Evolutionary conservation across 768 basidiomycete genomes (phyloP).

Genomic region (Asterophora parasitica): DNA sequence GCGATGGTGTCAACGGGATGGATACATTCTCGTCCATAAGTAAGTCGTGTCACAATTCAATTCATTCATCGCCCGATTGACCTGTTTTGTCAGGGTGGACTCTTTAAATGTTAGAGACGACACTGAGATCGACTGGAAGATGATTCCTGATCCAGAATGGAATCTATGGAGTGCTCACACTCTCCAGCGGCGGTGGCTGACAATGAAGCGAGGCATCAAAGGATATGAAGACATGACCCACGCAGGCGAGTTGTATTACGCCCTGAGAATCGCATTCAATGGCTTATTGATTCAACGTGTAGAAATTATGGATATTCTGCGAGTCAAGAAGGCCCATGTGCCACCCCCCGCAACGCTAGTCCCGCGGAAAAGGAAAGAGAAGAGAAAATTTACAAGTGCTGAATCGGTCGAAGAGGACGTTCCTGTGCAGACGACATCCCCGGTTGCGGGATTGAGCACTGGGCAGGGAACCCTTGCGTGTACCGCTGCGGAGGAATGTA

Average conservation of each 20-base stretch:
- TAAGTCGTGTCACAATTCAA: slow-evolving; percentile 25
- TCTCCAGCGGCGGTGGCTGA: slow-evolving; percentile 75
- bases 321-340: slow-evolving; percentile 65
- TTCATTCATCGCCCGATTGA: slow-evolving; percentile 2
- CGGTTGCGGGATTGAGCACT: slow-evolving; percentile 29
- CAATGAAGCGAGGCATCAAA: slow-evolving; percentile 73
- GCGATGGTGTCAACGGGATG: slow-evolving; percentile 73
- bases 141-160: slow-evolving; percentile 68
- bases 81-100: slow-evolving; percentile 48
- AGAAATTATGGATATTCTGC: slow-evolving; percentile 82
- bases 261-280: neutral
- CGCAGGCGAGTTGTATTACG: slow-evolving; percentile 42
- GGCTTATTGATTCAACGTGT: slow-evolving; percentile 8
- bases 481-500: slow-evolving; percentile 10
- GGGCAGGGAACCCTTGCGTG: slow-evolving; percentile 22
- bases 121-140: slow-evolving; percentile 83
- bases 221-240: slow-evolving; percentile 80
- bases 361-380: slow-evolving; percentile 35
- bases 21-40: slow-evolving; percentile 81
- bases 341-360: slow-evolving; percentile 27
- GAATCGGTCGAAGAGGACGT: slow-evolving; percentile 39
- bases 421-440: neutral
- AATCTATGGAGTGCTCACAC: slow-evolving; percentile 81
- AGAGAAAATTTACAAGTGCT: slow-evolving; percentile 51
- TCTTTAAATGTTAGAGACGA: slow-evolving; percentile 73